Conservation (phyloP, 768 basidiomycete species). For the Mycena galopus region DNA sequence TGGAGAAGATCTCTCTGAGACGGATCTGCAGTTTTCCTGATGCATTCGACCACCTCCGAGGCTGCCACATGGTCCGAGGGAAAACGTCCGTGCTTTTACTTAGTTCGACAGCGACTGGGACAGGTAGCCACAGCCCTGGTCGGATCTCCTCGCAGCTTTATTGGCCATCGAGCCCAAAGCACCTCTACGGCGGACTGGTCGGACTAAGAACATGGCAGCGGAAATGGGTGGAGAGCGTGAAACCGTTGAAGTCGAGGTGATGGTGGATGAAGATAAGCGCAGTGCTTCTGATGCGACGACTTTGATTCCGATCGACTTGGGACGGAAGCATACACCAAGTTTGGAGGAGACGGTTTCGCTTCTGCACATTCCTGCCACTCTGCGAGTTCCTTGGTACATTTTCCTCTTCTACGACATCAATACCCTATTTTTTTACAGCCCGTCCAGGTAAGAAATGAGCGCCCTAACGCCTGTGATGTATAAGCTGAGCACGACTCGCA, state of each 20-base stretch:
- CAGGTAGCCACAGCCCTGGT: constrained; percentile 9
- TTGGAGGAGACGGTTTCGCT: background rate
- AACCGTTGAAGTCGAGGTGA: constrained; percentile 15
- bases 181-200: constrained; percentile 8
- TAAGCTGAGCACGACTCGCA: background rate
- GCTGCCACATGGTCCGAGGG: background rate
- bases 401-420: background rate
- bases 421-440: background rate
- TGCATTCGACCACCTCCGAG: constrained; percentile 4
- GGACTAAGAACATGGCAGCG: constrained; percentile 10
- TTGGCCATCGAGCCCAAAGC: constrained; percentile 16
- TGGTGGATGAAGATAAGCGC: constrained; percentile 15
- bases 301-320: constrained; percentile 5
- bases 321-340: background rate
- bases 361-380: constrained; percentile 1
- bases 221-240: constrained; percentile 16
- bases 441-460: background rate
- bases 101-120: constrained; percentile 29
- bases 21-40: too few species aligned
- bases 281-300: constrained; percentile 12
- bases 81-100: constrained; percentile 12
- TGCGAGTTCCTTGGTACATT: background rate
- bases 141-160: constrained; percentile 17
- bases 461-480: constrained; percentile 1
- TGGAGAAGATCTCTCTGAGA: too few species aligned